These are phyloP conservation scores for Porodaedalea pini DNA, from an alignment of 1,284 basidiomycete genomes.

Conservation along the genomic window DNA sequence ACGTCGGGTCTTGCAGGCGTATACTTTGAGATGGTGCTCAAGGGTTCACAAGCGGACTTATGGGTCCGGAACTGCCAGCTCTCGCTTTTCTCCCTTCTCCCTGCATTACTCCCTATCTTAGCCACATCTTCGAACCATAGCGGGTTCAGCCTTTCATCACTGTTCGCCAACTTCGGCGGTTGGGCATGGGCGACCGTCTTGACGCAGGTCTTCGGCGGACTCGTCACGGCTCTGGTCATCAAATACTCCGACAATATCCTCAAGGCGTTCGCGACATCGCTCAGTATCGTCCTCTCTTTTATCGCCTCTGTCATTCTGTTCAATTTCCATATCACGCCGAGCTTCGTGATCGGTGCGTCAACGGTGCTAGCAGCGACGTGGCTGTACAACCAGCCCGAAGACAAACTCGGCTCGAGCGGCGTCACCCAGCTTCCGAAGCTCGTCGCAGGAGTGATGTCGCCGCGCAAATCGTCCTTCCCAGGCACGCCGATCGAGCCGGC, in stretches of 20 bases:
- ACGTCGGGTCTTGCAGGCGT: slow-evolving; percentile 81
- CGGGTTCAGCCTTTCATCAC: slow-evolving; percentile 40
- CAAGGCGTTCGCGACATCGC: slow-evolving; percentile 93
- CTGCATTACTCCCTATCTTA: slow-evolving; percentile 69
- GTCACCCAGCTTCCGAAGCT: slow-evolving; percentile 16
- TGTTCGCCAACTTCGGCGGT: slow-evolving; percentile 77
- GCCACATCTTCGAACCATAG: slow-evolving; percentile 40
- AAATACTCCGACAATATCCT: slow-evolving; percentile 89
- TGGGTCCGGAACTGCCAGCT: slow-evolving; percentile 82
- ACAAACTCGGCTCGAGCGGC: background rate
- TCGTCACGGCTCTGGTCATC: slow-evolving; percentile 87
- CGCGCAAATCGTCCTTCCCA: slow-evolving; percentile 13
- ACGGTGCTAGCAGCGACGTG: slow-evolving; percentile 87
- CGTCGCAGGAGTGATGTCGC: slow-evolving; percentile 16
- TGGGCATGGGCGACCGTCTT: slow-evolving; percentile 94
- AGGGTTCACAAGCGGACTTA: slow-evolving; percentile 63
- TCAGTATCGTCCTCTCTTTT: slow-evolving; percentile 93
- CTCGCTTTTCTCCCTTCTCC: slow-evolving; percentile 72
- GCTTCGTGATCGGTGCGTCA: slow-evolving; percentile 81
- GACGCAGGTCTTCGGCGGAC: slow-evolving; percentile 88
- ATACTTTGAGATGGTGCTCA: slow-evolving; percentile 82
- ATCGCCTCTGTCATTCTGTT: slow-evolving; percentile 88
- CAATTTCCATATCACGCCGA: slow-evolving; percentile 81
- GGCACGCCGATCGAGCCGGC: slow-evolving; percentile 17
- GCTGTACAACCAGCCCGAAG: slow-evolving; percentile 51